Evolutionary conservation across 2,329 filamentous ascomycete genomes (phyloP), one percentile per base, ranked within the genome.

Genomic region (Davidsoniella eucalypti): DNA sequence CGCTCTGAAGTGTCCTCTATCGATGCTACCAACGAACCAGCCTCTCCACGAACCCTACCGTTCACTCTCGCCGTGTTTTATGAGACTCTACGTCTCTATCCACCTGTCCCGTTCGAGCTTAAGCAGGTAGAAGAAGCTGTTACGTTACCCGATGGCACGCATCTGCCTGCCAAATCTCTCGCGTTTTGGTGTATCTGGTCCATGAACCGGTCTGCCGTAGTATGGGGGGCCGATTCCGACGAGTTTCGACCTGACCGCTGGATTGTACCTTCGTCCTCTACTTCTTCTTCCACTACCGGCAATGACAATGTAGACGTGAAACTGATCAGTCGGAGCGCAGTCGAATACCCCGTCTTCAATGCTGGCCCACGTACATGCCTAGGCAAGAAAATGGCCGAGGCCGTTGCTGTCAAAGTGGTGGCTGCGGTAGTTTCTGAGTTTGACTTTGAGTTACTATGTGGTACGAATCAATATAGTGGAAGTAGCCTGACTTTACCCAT

Each of bases 151-250:
- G 77, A 81, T 56, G 76, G 75, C 3, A 80, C 77, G 0, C 70
- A 67, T 44, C 65, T 82, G 3, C 75, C 76, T 0, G 59, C 62
- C 25, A 60, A 64, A 10, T 67, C 76, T 0, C 67, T 82, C 21
- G 64, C 82, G 2, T 63, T 81, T 2, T 82, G 77, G 77, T 79
- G 73, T 54, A 65, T 75, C 2, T 82, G 76, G 74, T 73, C 78
- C 0, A 75, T 81, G 68, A 76, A 78, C 54, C 67, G 77, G 9
- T 79, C 77, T 1, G 61, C 55, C 8, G 55, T 62, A 2, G 77
- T 67, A 0, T 82, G 76, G 75, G 77, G 76, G 4, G 59, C 64
- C 0, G 73, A 80, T 55, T 70, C 75, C 5, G 70, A 73, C 39
- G 57, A 58, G 0, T 82, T 80, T 55, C 66, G 65, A 2, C 78